phyloP scores from a whole-genome alignment of 148 eudicot species.

The Beta vulgaris region DNA sequence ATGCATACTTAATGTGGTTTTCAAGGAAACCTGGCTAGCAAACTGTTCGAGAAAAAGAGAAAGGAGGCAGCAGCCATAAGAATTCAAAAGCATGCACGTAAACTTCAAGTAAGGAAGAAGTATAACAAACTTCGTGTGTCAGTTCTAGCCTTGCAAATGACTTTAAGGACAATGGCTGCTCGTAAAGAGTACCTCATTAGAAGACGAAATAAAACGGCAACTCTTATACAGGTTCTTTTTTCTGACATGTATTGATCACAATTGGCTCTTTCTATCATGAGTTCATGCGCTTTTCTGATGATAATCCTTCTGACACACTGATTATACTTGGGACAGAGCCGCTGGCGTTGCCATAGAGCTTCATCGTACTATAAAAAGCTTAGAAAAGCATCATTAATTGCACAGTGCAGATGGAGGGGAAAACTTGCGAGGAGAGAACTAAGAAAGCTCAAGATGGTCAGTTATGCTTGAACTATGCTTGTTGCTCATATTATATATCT shows the following conservation, averaged over 20 bases:
- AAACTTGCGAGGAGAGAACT: conserved; percentile 65
- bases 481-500: neutral
- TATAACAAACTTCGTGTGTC: conserved; percentile 52
- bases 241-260: conserved; percentile 13
- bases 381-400: conserved; percentile 59
- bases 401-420: conserved; percentile 96
- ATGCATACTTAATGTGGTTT: conserved; percentile 22
- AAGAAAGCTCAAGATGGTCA: conserved; percentile 86
- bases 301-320: conserved; percentile 22
- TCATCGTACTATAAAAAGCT: conserved; percentile 63
- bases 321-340: conserved; percentile 40
- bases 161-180: conserved; percentile 72
- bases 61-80: conserved; percentile 73
- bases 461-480: conserved; percentile 23
- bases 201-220: conserved; percentile 76
- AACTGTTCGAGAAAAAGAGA: conserved; percentile 50
- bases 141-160: conserved; percentile 64
- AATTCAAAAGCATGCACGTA: conserved; percentile 61
- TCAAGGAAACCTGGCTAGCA: conserved; percentile 70
- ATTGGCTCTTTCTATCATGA: conserved; percentile 6
- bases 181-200: conserved; percentile 54
- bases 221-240: conserved; percentile 59
- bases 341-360: conserved; percentile 79
- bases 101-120: conserved; percentile 50
- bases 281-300: neutral